Evolutionary conservation across 2,329 filamentous ascomycete species (phyloP).

Genomic region (Fusarium coicis): DNA sequence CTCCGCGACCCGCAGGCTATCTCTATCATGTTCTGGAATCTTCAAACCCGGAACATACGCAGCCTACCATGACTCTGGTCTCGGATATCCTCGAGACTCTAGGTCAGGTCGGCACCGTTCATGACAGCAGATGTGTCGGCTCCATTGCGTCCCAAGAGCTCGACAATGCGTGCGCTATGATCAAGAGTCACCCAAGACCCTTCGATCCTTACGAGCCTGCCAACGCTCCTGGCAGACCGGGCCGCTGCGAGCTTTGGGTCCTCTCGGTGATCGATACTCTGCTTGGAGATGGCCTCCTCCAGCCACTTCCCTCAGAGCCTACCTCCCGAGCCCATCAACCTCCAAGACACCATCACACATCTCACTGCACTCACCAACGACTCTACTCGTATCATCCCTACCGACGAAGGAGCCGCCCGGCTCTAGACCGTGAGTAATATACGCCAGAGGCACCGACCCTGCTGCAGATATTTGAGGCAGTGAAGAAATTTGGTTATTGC

Average conservation of each 20-base stretch:
- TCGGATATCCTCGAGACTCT: conserved; percentile 10
- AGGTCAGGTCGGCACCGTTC: conserved; percentile 16
- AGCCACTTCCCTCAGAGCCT: conserved; percentile 14
- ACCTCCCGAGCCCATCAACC: conserved; percentile 4
- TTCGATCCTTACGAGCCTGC: not conserved
- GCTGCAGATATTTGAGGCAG: not conserved
- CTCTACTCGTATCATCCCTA: conserved; percentile 39
- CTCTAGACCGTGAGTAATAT: not conserved
- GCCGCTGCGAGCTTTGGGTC: conserved; percentile 25
- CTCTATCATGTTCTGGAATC: conserved; percentile 13
- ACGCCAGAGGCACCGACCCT: not conserved
- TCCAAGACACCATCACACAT: conserved; percentile 38
- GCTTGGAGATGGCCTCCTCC: conserved; percentile 23
- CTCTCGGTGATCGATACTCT: conserved; percentile 10
- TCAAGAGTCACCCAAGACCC: conserved; percentile 9
- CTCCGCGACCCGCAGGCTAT: conserved; percentile 19
- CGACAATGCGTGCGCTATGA: conserved; percentile 25
- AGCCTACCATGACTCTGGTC: conserved; percentile 8
- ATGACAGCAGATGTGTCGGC: conserved; percentile 31
- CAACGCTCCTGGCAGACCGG: not conserved
- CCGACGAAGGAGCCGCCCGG: conserved; percentile 22
- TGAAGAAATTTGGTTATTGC: not conserved
- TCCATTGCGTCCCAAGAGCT: conserved; percentile 33
- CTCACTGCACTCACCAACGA: conserved; percentile 35
- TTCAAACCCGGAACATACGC: not conserved